A percentile compares a stretch with the other conserved stretches of the same genome.
phyloP scores from a whole-genome alignment of 2,329 filamentous ascomycete species.

The Neofusicoccum cordaticola region DNA sequence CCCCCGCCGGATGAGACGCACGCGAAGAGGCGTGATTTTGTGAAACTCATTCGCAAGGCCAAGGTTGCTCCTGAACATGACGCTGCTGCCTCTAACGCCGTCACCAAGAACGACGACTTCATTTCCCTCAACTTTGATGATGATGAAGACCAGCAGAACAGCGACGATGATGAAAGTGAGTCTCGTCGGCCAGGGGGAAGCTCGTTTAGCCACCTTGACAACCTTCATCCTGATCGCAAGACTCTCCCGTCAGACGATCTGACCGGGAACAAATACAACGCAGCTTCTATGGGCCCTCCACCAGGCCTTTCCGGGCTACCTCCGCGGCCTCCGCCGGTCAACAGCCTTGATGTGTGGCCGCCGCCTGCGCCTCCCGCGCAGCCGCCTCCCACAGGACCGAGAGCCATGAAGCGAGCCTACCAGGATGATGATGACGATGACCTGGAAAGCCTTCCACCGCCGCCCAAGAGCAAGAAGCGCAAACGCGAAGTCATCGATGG shows the following conservation, averaged over 20 bases:
- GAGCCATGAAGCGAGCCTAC: background rate
- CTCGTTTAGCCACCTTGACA: constrained; percentile 34
- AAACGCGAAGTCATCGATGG: constrained; percentile 50
- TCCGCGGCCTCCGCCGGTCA: background rate
- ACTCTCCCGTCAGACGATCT: constrained; percentile 2
- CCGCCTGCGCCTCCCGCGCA: constrained; percentile 18
- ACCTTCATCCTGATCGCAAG: constrained; percentile 24
- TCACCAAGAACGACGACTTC: constrained; percentile 67
- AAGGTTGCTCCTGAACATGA: constrained; percentile 61
- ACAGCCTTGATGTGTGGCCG: constrained; percentile 22
- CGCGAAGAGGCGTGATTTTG: constrained; percentile 78
- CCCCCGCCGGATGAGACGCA: constrained; percentile 73
- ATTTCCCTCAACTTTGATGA: constrained; percentile 78
- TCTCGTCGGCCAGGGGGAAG: background rate
- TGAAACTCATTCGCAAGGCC: constrained; percentile 88
- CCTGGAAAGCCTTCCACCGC: background rate
- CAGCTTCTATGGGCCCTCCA: constrained; percentile 14
- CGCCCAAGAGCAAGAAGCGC: constrained; percentile 64
- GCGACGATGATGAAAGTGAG: background rate
- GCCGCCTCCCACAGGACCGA: background rate
- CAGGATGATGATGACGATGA: constrained; percentile 10
- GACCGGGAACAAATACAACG: background rate
- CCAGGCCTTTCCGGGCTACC: background rate
- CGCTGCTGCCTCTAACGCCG: constrained; percentile 53
- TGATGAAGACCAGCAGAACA: constrained; percentile 41